These are phyloP conservation scores for Tremella fuciformis DNA, from an alignment of 768 basidiomycete genomes.

Conservation along the genomic window DNA sequence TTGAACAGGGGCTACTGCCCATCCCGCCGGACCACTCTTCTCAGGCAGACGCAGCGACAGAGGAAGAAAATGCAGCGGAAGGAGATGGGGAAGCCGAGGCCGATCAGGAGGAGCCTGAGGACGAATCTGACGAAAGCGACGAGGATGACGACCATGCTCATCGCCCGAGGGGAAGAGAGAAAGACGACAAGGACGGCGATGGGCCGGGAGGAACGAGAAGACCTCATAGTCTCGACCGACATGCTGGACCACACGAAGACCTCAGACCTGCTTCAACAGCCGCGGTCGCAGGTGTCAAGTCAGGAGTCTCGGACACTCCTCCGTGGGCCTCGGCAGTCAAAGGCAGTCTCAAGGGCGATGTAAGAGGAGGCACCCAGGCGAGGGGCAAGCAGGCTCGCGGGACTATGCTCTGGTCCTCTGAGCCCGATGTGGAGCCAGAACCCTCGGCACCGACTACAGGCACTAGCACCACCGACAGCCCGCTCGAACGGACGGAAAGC, in stretches of 20 bases:
- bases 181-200: constrained; percentile 12
- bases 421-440: constrained; percentile 4
- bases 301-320: background rate
- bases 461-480: background rate
- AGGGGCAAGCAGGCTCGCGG: constrained; percentile 39
- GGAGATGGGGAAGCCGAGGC: constrained; percentile 24
- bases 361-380: constrained; percentile 26
- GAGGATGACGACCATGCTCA: constrained; percentile 15
- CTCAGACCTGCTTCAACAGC: background rate
- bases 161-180: constrained; percentile 8
- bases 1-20: constrained; percentile 77
- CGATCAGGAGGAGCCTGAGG: constrained; percentile 20
- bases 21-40: constrained; percentile 32
- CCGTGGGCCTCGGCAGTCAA: background rate
- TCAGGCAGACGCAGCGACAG: constrained; percentile 9
- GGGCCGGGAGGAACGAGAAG: constrained; percentile 8
- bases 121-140: constrained; percentile 22
- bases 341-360: background rate
- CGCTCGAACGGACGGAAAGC: constrained; percentile 6
- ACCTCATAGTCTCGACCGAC: constrained; percentile 27
- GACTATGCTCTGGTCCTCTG: constrained; percentile 37
- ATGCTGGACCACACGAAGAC: background rate
- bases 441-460: background rate
- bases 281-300: background rate
- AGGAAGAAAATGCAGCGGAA: constrained; percentile 25